Evolutionary conservation across 2,329 filamentous ascomycete genomes (phyloP).

Genomic region (Trichoderma afroharzianum): DNA sequence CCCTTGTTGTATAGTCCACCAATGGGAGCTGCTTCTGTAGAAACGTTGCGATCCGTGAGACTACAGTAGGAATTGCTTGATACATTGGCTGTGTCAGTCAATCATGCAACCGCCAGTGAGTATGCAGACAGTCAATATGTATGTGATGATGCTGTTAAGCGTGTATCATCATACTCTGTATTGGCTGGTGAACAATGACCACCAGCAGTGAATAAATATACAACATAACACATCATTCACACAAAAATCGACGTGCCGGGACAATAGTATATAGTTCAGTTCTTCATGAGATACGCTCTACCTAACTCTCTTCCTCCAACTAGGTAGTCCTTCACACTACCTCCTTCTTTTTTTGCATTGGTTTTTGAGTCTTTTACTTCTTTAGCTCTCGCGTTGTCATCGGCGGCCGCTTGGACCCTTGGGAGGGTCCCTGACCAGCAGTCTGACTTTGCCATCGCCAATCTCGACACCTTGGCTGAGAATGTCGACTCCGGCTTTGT

Average conservation of each 20-base stretch:
- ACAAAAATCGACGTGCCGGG: neutral
- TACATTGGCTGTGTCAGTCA: neutral
- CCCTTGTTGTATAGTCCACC: neutral
- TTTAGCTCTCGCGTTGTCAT: constrained; percentile 33
- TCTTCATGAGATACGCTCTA: constrained; percentile 1
- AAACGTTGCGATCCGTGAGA: neutral
- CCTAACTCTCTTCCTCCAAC: neutral
- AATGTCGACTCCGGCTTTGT: constrained; percentile 51
- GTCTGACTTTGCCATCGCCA: constrained; percentile 62
- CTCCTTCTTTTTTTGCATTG: neutral
- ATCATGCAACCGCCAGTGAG: neutral
- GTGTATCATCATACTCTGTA: neutral
- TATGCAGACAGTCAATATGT: neutral
- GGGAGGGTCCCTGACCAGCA: constrained; percentile 59
- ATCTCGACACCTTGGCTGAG: constrained; percentile 65
- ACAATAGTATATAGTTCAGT: neutral
- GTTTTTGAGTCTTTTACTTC: constrained; percentile 27
- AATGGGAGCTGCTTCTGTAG: neutral
- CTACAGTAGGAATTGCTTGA: neutral
- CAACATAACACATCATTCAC: neutral
- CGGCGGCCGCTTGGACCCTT: constrained; percentile 52
- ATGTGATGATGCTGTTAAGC: neutral
- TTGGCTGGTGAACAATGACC: neutral
- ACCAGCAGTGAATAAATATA: neutral
- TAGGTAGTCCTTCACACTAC: neutral